Evolutionary conservation across 2,329 filamentous ascomycete species (phyloP).

Genomic region (Arthrobotrys pseudoclavata): DNA sequence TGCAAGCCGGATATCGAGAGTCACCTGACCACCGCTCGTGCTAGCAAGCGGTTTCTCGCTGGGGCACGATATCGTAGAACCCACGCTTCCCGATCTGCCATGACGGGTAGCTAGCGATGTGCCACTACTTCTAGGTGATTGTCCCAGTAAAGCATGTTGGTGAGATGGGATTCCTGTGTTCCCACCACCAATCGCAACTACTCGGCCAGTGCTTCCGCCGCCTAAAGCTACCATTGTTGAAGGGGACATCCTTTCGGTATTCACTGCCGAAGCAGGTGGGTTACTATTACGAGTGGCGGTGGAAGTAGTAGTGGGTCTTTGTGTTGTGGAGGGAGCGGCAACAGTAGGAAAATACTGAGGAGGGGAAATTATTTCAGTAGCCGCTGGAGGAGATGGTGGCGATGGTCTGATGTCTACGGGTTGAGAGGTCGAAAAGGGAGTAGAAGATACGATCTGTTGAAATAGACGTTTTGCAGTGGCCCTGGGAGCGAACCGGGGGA

Average conservation of each 20-base stretch:
- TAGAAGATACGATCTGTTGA: slow-evolving; percentile 62
- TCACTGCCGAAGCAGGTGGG: slow-evolving; percentile 41
- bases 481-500: slow-evolving; percentile 52
- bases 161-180: slow-evolving; percentile 63
- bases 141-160: slow-evolving; percentile 49
- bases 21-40: slow-evolving; percentile 76
- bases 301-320: slow-evolving; percentile 44
- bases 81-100: slow-evolving; percentile 48
- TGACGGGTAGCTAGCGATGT: slow-evolving; percentile 47
- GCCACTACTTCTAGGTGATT: slow-evolving; percentile 53
- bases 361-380: not conserved
- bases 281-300: slow-evolving; percentile 8
- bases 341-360: slow-evolving; percentile 9
- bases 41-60: slow-evolving; percentile 79
- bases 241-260: slow-evolving; percentile 54
- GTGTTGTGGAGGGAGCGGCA: slow-evolving; percentile 45
- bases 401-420: slow-evolving; percentile 54
- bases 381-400: slow-evolving; percentile 27
- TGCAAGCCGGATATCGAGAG: slow-evolving; percentile 79
- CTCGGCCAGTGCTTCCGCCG: slow-evolving; percentile 61
- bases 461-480: slow-evolving; percentile 62
- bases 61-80: slow-evolving; percentile 49
- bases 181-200: slow-evolving; percentile 60
- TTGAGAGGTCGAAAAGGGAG: slow-evolving; percentile 54
- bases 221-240: slow-evolving; percentile 58